These are phyloP conservation scores for Blastobotrys parvus DNA, from an alignment of 805 yeast genomes.

Conservation along the genomic window DNA sequence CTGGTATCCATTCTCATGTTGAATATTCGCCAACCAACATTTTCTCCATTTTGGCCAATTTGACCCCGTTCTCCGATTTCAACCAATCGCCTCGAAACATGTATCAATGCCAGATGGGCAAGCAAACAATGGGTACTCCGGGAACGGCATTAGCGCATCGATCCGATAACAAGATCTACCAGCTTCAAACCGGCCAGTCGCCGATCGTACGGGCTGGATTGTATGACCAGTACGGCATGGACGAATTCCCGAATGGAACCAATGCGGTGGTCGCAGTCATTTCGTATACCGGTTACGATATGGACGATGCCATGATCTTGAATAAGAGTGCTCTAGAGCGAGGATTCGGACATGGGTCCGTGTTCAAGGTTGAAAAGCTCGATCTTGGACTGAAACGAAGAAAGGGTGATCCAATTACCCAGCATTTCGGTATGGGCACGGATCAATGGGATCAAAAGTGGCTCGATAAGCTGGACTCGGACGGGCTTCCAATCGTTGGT, in stretches of 20 bases:
- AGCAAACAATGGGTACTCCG: conserved; percentile 99
- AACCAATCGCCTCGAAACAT: conserved; percentile 99
- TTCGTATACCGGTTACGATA: conserved; percentile 98
- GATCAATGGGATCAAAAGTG: conserved; percentile 91
- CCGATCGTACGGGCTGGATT: conserved; percentile 92
- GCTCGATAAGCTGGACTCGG: conserved; percentile 80
- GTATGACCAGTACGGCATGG: conserved; percentile 96
- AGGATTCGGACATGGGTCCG: conserved; percentile 96
- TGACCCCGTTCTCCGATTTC: conserved; percentile 97
- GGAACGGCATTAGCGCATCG: conserved; percentile 91
- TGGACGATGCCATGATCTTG: conserved; percentile 99
- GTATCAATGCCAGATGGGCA: conserved; percentile 99
- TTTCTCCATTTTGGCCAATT: conserved; percentile 86
- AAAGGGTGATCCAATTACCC: conserved; percentile 90
- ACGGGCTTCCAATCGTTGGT: conserved; percentile 90
- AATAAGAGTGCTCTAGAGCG: conserved; percentile 97
- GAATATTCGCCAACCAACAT: conserved; percentile 94
- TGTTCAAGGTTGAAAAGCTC: conserved; percentile 87
- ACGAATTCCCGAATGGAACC: conserved; percentile 95
- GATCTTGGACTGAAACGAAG: conserved; percentile 71
- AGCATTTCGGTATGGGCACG: conserved; percentile 87
- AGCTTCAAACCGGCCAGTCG: conserved; percentile 91
- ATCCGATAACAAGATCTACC: conserved; percentile 89
- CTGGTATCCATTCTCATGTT: conserved; percentile 79
- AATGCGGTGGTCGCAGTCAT: conserved; percentile 98